Evolutionary conservation across 805 yeast species (phyloP), one percentile per base, ranked within the genome.

Genomic region (Kazachstania africana): DNA sequence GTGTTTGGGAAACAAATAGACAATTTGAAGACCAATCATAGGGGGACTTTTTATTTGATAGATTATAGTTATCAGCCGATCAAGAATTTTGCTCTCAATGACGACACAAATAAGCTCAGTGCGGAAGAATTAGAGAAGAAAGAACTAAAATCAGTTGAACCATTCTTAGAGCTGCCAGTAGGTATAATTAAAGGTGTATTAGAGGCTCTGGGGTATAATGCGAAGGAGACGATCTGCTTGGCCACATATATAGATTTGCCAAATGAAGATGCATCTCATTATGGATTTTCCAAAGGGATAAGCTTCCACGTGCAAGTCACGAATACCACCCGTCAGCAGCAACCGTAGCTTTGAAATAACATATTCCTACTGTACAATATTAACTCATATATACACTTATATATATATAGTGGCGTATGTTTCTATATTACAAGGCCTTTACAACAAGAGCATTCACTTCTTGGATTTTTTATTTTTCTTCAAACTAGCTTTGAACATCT

Each of bases 1-100:
- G 50, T 88, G 18, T 84, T 73, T 57, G 72, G 75, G 24, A 88
- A 85, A 55, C 95, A 81, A 52, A 82, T 91, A 64, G 96, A 87
- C 52, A 85, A 84, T 43, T 64, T 91, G 36, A 70, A 94, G 38
- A 91, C 98, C 1, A 91, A 91, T 50, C 96, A 91, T 53, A 60
- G 93, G 24, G 81, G 67, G 16, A 47, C 60, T 2, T 59, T 58
- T 35, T 56, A 53, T 36, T 33, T 56, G 8, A 45, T 50, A 24
- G 61, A 56, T 28, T 45, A 45, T 26, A 46, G 52, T 16, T 53
- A 49, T 29, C 39, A 35, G 27, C 53, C 55, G 8, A 47, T 52
- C 14, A 47, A 47, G 31, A 28, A 43, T 10, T 44, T 55, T 31
- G 38, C 48, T 12, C 23, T 51, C 14, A 13, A 21, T 9, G 12